phyloP scores from a whole-genome alignment of 2,329 filamentous ascomycete genomes.

The Xylaria digitata region DNA sequence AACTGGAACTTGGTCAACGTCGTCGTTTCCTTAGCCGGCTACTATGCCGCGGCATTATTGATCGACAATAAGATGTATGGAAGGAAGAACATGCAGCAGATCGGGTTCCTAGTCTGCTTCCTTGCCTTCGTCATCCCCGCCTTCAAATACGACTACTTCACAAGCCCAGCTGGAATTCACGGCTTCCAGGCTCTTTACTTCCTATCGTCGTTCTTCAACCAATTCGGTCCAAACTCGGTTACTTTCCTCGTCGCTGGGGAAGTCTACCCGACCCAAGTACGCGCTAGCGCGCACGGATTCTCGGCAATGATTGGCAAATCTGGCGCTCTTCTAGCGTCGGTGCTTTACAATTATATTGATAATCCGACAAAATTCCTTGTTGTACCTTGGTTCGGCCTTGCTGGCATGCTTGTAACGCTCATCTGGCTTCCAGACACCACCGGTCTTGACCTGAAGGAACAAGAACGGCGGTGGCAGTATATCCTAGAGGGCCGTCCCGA shows the following conservation, averaged over 20 bases:
- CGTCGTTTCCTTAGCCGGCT: constrained; percentile 84
- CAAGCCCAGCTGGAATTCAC: constrained; percentile 74
- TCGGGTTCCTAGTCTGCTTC: constrained; percentile 94
- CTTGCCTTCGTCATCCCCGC: constrained; percentile 92
- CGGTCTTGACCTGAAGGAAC: constrained; percentile 94
- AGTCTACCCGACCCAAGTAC: constrained; percentile 94
- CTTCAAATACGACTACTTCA: constrained; percentile 90
- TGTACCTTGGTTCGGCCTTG: constrained; percentile 91
- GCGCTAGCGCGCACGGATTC: constrained; percentile 93
- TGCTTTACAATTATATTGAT: constrained; percentile 95
- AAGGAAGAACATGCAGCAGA: constrained; percentile 93
- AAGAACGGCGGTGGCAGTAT: constrained; percentile 92
- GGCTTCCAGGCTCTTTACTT: constrained; percentile 99
- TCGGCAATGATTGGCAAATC: constrained; percentile 91
- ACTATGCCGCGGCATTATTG: constrained; percentile 88
- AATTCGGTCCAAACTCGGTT: constrained; percentile 95
- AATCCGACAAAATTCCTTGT: constrained; percentile 87
- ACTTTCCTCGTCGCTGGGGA: constrained; percentile 97
- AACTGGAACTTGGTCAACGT: constrained; percentile 94
- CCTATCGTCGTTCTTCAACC: constrained; percentile 97
- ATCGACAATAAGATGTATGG: constrained; percentile 98
- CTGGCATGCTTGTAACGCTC: constrained; percentile 83
- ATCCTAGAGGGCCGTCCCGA: constrained; percentile 80
- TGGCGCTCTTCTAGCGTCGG: constrained; percentile 85
- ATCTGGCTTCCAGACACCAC: constrained; percentile 97